Evolutionary conservation across 2,329 filamentous ascomycete species (phyloP).

Genomic region (Pestalotiopsis sp.): DNA sequence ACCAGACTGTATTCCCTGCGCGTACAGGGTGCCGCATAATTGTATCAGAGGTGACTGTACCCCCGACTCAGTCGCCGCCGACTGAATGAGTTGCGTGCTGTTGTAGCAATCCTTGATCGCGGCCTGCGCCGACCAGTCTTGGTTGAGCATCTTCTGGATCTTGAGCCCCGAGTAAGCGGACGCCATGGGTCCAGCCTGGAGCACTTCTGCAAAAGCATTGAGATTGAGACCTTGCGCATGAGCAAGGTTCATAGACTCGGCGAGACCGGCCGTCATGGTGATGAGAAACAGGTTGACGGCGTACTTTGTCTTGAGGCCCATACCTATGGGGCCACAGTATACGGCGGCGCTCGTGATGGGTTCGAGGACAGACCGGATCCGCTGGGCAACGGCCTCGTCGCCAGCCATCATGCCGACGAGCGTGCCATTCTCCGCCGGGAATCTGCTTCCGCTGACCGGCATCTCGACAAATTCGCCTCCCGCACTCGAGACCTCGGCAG

Average conservation of each 20-base stretch:
- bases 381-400: slow-evolving; percentile 23
- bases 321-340: slow-evolving; percentile 34
- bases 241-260: slow-evolving; percentile 34
- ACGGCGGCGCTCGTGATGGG: slow-evolving; percentile 31
- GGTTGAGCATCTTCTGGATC: slow-evolving; percentile 27
- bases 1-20: neutral
- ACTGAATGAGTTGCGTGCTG: slow-evolving; percentile 27
- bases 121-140: slow-evolving; percentile 33
- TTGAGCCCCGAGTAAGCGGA: slow-evolving; percentile 32
- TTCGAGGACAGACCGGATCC: slow-evolving; percentile 24
- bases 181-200: slow-evolving; percentile 32
- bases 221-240: slow-evolving; percentile 31
- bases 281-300: slow-evolving; percentile 32
- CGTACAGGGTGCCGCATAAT: neutral
- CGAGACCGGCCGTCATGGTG: slow-evolving; percentile 31
- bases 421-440: slow-evolving; percentile 33
- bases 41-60: neutral
- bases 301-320: slow-evolving; percentile 33
- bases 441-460: slow-evolving; percentile 36
- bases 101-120: slow-evolving; percentile 32
- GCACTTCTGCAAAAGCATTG: slow-evolving; percentile 27
- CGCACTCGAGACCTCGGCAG: slow-evolving; percentile 20
- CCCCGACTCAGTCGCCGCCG: slow-evolving; percentile 16
- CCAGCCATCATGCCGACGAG: slow-evolving; percentile 36
- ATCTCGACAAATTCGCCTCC: slow-evolving; percentile 34